These are phyloP conservation scores for Puccinia novopanici DNA, from an alignment of 1,284 basidiomycete genomes.

Conservation along the genomic window DNA sequence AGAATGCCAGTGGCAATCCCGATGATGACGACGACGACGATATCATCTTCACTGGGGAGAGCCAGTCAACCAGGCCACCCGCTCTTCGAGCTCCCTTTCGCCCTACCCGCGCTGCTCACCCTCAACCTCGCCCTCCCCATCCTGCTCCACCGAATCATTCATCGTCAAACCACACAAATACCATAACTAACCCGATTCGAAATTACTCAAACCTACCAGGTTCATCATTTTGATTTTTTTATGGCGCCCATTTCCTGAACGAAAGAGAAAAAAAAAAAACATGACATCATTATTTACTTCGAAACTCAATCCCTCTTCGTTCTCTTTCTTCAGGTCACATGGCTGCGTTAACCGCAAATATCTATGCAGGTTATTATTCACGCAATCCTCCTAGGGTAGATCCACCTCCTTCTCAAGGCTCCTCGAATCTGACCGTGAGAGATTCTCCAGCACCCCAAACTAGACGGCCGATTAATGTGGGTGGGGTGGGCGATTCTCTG, in stretches of 20 bases:
- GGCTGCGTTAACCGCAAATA: constrained; percentile 26
- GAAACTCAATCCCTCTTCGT: not conserved
- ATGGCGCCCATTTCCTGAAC: not conserved
- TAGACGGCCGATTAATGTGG: constrained; percentile 19
- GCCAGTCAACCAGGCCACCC: too few relatives aligned
- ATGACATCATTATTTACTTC: not conserved
- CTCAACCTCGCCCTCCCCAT: not conserved
- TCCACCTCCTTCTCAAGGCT: constrained; percentile 26
- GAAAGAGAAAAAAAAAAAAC: not conserved
- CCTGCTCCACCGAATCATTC: not conserved
- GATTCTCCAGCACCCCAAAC: constrained; percentile 26
- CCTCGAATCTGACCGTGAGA: constrained; percentile 29
- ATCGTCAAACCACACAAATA: not conserved
- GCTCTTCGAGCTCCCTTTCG: not conserved
- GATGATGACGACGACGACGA: constrained; percentile 9
- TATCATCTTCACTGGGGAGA: not conserved
- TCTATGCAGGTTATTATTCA: constrained; percentile 19
- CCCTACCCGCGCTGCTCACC: not conserved
- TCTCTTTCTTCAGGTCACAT: constrained; percentile 7
- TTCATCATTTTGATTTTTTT: not conserved
- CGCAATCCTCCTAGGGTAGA: not conserved
- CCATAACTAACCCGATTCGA: not conserved
- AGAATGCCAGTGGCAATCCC: not conserved
- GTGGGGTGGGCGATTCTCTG: constrained; percentile 43
- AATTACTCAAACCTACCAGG: not conserved